These are phyloP conservation scores for Kwoniella europaea DNA, from an alignment of 768 basidiomycete species.

Conservation along the genomic window DNA sequence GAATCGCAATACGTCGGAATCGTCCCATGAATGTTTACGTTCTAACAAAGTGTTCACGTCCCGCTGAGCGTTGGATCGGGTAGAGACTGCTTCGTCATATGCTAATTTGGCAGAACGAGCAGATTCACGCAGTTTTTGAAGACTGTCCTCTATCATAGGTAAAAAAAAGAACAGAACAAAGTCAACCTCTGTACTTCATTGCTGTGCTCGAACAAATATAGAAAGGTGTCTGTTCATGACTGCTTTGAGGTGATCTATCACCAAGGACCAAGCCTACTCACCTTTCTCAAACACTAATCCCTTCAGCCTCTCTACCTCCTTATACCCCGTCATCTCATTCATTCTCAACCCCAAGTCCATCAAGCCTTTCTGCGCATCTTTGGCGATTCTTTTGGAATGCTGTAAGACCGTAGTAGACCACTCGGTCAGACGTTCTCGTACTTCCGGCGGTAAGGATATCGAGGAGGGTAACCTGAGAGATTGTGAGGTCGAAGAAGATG, in stretches of 20 bases:
- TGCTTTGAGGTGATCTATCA: neutral
- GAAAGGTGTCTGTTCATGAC: neutral
- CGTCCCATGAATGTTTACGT: conserved; percentile 93
- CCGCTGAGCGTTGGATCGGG: conserved; percentile 84
- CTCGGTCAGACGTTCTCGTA: conserved; percentile 8
- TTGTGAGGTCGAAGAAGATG: neutral
- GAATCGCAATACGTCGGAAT: conserved; percentile 81
- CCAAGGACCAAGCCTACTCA: conserved; percentile 57
- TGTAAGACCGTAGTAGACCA: conserved; percentile 55
- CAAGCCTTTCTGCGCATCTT: conserved; percentile 61
- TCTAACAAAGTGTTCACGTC: conserved; percentile 93
- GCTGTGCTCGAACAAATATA: neutral
- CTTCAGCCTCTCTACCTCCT: conserved; percentile 75
- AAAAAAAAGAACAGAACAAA: neutral
- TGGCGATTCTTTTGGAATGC: conserved; percentile 70
- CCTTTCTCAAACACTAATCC: conserved; percentile 73
- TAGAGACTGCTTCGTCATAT: conserved; percentile 77
- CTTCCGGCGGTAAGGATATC: conserved; percentile 17
- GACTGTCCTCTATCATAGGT: conserved; percentile 68
- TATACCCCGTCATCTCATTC: conserved; percentile 89
- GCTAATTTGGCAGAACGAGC: conserved; percentile 74
- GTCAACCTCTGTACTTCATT: neutral
- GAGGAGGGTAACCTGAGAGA: neutral
- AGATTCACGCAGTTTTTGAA: conserved; percentile 69
- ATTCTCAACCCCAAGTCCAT: conserved; percentile 76